These are phyloP conservation scores for Geotrichum citri-aurantii DNA, from an alignment of 1,139 yeast species.

Conservation along the genomic window DNA sequence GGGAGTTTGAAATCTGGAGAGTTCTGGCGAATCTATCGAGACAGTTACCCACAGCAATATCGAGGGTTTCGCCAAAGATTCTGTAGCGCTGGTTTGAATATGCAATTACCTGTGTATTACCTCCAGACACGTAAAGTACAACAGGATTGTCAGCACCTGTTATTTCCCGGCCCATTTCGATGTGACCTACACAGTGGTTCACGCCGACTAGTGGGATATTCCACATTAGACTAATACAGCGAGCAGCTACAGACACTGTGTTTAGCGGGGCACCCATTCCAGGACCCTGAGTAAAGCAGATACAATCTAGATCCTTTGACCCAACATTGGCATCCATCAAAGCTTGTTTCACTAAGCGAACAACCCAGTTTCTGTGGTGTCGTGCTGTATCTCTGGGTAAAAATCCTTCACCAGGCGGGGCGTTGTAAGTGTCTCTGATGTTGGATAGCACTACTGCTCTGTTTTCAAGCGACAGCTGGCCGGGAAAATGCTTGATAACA, in stretches of 20 bases:
- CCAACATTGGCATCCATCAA: slow-evolving; percentile 55
- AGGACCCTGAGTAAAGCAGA: slow-evolving; percentile 96
- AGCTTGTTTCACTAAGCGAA: slow-evolving; percentile 64
- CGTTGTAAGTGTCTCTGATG: slow-evolving; percentile 85
- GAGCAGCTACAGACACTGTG: slow-evolving; percentile 86
- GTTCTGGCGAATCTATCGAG: slow-evolving; percentile 93
- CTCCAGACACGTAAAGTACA: slow-evolving; percentile 94
- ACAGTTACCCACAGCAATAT: slow-evolving; percentile 96
- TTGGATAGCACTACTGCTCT: slow-evolving; percentile 76
- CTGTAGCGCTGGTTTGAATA: slow-evolving; percentile 88
- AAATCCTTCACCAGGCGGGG: slow-evolving; percentile 98
- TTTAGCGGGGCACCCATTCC: slow-evolving; percentile 99
- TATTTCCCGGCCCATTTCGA: slow-evolving; percentile 97
- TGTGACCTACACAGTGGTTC: slow-evolving; percentile 95
- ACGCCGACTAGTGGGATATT: slow-evolving; percentile 84
- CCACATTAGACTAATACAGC: slow-evolving; percentile 81
- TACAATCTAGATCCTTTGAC: slow-evolving; percentile 65
- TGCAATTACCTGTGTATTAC: slow-evolving; percentile 97
- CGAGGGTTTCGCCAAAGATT: slow-evolving; percentile 94
- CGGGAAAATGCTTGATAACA: slow-evolving; percentile 62
- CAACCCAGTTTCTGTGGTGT: slow-evolving; percentile 96
- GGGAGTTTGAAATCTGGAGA: slow-evolving; percentile 79
- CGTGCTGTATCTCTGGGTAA: slow-evolving; percentile 94
- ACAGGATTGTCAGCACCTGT: slow-evolving; percentile 95
- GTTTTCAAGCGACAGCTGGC: slow-evolving; percentile 40